phyloP scores from a whole-genome alignment of 257 asterid species.

The Fraxinus americana region DNA sequence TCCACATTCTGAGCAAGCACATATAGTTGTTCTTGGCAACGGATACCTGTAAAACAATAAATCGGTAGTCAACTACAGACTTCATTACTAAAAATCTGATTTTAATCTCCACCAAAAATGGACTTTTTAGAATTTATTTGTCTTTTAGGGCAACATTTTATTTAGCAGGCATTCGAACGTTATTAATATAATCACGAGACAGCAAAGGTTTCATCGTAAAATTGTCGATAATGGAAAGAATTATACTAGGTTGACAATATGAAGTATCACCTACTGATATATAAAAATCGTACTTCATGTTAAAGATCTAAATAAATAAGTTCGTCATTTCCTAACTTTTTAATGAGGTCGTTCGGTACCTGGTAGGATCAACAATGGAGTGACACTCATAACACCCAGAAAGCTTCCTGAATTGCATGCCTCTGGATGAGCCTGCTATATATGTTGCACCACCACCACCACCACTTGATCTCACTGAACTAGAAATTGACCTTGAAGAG shows the following conservation, averaged over 20 bases:
- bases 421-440: constrained; percentile 42
- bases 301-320: not conserved
- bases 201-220: not conserved
- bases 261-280: too few species aligned
- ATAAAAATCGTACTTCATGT: too few species aligned
- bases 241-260: not conserved
- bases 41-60: constrained; percentile 52
- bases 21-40: constrained; percentile 72
- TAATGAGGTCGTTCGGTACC: constrained; percentile 34
- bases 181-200: too few species aligned
- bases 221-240: not conserved
- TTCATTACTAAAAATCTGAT: too few species aligned
- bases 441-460: constrained; percentile 26
- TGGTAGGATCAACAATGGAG: constrained; percentile 75
- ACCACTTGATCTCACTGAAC: constrained; percentile 36
- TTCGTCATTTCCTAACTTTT: not conserved
- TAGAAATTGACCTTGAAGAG: constrained; percentile 37
- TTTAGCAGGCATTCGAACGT: not conserved
- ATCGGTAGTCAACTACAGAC: not conserved
- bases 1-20: constrained; percentile 86
- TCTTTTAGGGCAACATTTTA: too few species aligned
- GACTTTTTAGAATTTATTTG: too few species aligned
- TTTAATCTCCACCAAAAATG: too few species aligned
- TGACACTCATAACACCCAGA: constrained; percentile 95
- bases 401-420: constrained; percentile 80